Conservation (phyloP, 495 filamentous ascomycete genomes). For the Talaromyces wortmannii region DNA sequence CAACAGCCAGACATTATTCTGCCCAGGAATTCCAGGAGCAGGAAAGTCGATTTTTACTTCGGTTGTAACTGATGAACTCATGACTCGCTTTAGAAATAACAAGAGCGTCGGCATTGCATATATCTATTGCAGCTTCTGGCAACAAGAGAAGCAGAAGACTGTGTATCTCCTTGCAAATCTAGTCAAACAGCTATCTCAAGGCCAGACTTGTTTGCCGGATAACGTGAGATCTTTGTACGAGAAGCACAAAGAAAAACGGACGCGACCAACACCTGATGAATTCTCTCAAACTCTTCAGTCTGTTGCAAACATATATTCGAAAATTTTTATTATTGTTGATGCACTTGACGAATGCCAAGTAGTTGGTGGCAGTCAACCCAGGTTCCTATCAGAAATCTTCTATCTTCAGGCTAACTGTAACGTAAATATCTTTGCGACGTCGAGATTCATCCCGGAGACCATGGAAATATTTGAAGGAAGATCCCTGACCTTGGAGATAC, state of each 20-base stretch:
- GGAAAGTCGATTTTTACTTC: constrained; percentile 33
- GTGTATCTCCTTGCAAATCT: constrained; percentile 18
- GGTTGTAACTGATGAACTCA: constrained; percentile 22
- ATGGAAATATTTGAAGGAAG: constrained; percentile 3
- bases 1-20: constrained; percentile 27
- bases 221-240: constrained; percentile 17
- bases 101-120: constrained; percentile 22
- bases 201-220: constrained; percentile 10
- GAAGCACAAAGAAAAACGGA: constrained; percentile 7
- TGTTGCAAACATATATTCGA: constrained; percentile 12
- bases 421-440: constrained; percentile 17
- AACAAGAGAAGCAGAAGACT: constrained; percentile 15
- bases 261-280: constrained; percentile 22
- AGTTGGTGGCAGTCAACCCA: constrained; percentile 5
- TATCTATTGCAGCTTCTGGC: constrained; percentile 33
- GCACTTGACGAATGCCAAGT: constrained; percentile 23
- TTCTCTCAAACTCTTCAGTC: constrained; percentile 17
- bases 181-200: constrained; percentile 19
- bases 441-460: constrained; percentile 10
- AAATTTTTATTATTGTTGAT: constrained; percentile 34
- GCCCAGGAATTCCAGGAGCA: constrained; percentile 31
- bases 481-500: constrained; percentile 4
- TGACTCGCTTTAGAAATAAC: constrained; percentile 6
- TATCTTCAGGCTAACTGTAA: constrained; percentile 1
- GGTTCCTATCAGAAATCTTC: constrained; percentile 7